Evolutionary conservation across 2,329 filamentous ascomycete species (phyloP).

Genomic region (Didymella keratinophila): DNA sequence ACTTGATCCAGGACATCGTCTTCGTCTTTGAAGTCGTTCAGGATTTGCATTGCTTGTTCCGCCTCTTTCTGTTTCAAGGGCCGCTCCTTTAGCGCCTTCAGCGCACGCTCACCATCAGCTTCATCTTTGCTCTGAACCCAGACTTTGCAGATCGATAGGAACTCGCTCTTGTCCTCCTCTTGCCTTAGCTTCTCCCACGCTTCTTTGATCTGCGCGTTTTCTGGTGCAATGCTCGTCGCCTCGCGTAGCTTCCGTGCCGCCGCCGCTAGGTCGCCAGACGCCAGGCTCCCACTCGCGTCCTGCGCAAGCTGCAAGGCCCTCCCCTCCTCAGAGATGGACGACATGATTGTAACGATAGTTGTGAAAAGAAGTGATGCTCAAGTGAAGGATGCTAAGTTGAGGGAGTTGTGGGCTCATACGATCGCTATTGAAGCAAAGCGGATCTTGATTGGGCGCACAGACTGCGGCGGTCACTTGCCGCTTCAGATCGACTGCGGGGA

Average conservation of each 20-base stretch:
- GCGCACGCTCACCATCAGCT: constrained; percentile 52
- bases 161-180: constrained; percentile 48
- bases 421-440: constrained; percentile 30
- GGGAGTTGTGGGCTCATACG: constrained; percentile 25
- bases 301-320: constrained; percentile 43
- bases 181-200: constrained; percentile 52
- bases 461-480: constrained; percentile 23
- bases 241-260: constrained; percentile 55
- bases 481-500: constrained; percentile 22
- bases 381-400: constrained; percentile 27
- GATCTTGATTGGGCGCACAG: constrained; percentile 30
- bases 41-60: constrained; percentile 50
- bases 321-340: constrained; percentile 39
- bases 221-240: constrained; percentile 54
- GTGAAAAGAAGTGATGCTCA: constrained; percentile 6
- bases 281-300: constrained; percentile 38
- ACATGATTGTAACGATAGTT: constrained; percentile 31
- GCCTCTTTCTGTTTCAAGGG: constrained; percentile 51
- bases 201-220: constrained; percentile 52
- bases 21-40: constrained; percentile 53
- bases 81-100: constrained; percentile 38
- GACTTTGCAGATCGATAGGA: constrained; percentile 45
- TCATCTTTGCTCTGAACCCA: constrained; percentile 50
- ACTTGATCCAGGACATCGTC: constrained; percentile 54
- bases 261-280: constrained; percentile 46